phyloP scores from a whole-genome alignment of 371 early-diverging fungal species.

The Actinomortierella ambigua region DNA sequence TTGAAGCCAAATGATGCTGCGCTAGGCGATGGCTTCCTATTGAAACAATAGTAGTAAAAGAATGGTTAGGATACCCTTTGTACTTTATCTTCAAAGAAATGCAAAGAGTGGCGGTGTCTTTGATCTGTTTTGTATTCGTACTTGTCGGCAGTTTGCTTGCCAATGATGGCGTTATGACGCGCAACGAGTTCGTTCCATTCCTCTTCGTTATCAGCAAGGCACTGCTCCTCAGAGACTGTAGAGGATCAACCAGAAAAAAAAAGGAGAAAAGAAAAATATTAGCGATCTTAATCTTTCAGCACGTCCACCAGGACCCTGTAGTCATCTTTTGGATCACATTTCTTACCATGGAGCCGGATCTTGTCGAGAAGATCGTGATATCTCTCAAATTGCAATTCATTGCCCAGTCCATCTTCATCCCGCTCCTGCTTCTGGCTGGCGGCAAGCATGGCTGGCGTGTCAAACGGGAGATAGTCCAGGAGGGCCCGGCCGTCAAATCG shows the following conservation, averaged over 20 bases:
- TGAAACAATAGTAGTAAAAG: neutral
- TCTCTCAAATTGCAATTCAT: slow-evolving; percentile 56
- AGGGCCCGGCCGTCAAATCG: slow-evolving; percentile 66
- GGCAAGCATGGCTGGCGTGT: slow-evolving; percentile 18
- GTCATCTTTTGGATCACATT: too few relatives aligned
- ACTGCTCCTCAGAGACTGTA: slow-evolving; percentile 39
- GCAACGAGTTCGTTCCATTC: slow-evolving; percentile 45
- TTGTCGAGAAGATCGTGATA: slow-evolving; percentile 64
- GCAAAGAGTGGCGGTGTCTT: neutral
- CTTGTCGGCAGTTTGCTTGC: slow-evolving; percentile 27
- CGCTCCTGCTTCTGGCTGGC: slow-evolving; percentile 38
- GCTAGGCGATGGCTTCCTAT: neutral
- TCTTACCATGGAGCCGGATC: slow-evolving; percentile 53
- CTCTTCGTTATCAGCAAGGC: slow-evolving; percentile 32
- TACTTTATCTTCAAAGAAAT: neutral
- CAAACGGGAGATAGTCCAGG: slow-evolving; percentile 55
- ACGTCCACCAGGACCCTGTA: too few relatives aligned
- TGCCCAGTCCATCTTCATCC: slow-evolving; percentile 53
- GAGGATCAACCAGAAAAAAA: slow-evolving; percentile 1
- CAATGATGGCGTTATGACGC: slow-evolving; percentile 34
- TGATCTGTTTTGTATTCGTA: too few relatives aligned
- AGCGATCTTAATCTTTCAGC: neutral
- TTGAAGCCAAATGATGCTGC: slow-evolving; percentile 16
- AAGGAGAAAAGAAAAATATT: neutral
- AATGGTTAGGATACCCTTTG: neutral